phyloP scores from a whole-genome alignment of 225 moss, liverwort and hornwort species.

The Thuidium tamariscinum region DNA sequence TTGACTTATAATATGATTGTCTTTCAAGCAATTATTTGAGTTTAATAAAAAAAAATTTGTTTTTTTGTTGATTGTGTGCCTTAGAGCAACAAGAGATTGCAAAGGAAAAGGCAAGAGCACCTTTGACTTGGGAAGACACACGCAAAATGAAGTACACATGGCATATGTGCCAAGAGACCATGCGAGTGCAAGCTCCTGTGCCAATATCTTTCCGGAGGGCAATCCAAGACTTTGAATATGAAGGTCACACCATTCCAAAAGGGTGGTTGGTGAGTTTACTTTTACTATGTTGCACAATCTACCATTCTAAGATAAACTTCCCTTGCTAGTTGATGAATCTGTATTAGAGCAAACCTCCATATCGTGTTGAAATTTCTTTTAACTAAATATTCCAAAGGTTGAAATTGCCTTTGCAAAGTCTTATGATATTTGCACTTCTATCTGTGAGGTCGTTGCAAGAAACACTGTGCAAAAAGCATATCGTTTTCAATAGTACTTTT shows the following conservation, averaged over 20 bases:
- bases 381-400: rapidly evolving
- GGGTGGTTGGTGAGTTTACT: too few relatives aligned
- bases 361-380: rapidly evolving
- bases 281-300: not conserved
- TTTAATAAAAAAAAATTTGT: not conserved
- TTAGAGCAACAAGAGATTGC: too few relatives aligned
- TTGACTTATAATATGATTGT: not conserved
- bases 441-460: too few relatives aligned
- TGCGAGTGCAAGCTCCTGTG: too few relatives aligned
- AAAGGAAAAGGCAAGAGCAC: not conserved
- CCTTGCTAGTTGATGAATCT: not conserved
- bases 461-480: too few relatives aligned
- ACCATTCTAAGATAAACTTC: not conserved
- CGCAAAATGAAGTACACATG: not conserved
- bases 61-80: not conserved
- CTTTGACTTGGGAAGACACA: not conserved
- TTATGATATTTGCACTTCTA: not conserved
- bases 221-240: too few relatives aligned
- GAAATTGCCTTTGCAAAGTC: rapidly evolving
- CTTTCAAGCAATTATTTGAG: not conserved
- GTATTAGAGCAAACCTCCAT: not conserved
- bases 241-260: too few relatives aligned
- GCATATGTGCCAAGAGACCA: too few relatives aligned
- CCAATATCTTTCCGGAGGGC: too few relatives aligned
- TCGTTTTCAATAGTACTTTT: too few relatives aligned